Conservation (phyloP, 2,329 filamentous ascomycete genomes). For the Aphanoascus verrucosus region DNA sequence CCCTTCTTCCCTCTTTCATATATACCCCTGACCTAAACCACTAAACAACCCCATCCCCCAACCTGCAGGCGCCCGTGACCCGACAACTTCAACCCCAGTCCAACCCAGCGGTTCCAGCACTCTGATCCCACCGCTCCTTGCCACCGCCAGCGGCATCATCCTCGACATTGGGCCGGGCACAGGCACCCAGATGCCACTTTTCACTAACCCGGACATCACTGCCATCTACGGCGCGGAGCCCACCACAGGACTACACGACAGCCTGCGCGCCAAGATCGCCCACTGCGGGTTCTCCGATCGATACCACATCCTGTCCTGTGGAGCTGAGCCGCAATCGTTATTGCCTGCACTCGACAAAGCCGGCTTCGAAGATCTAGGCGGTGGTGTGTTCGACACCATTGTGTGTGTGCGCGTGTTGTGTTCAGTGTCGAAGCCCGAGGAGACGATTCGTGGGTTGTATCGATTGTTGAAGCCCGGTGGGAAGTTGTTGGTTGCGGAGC, state of each 20-base stretch:
- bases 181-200: constrained; percentile 41
- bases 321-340: constrained; percentile 39
- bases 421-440: constrained; percentile 40
- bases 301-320: constrained; percentile 42
- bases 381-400: constrained; percentile 44
- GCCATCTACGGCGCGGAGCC: constrained; percentile 48
- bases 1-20: background rate
- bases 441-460: constrained; percentile 40
- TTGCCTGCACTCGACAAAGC: constrained; percentile 35
- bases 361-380: constrained; percentile 19
- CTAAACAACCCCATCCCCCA: background rate
- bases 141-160: constrained; percentile 33
- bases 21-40: background rate
- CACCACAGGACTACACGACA: constrained; percentile 37
- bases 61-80: constrained; percentile 10
- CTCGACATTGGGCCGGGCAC: constrained; percentile 45
- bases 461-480: constrained; percentile 45
- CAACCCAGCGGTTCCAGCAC: constrained; percentile 24
- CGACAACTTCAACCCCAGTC: constrained; percentile 10
- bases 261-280: constrained; percentile 33
- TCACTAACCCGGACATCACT: constrained; percentile 34
- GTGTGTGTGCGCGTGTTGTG: constrained; percentile 46
- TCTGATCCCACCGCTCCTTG: constrained; percentile 34
- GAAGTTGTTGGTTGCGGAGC: constrained; percentile 45
- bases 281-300: constrained; percentile 35